phyloP scores from a whole-genome alignment of 1,139 yeast species.

The Fermentozyma sake region DNA sequence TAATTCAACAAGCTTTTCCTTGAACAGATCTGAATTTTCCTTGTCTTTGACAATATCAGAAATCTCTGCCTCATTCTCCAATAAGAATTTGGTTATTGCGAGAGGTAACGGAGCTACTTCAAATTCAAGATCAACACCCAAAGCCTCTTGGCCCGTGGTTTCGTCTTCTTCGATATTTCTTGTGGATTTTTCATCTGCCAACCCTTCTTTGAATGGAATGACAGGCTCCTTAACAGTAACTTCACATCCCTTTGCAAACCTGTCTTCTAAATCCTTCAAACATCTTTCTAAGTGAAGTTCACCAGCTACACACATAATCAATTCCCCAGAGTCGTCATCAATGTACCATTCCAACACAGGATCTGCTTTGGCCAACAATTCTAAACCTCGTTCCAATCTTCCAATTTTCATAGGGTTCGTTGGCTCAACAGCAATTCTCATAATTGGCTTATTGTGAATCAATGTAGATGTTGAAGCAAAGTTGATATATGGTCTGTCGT shows the following conservation, averaged over 20 bases:
- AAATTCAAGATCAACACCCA: constrained; percentile 48
- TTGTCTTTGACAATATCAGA: constrained; percentile 15
- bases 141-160: constrained; percentile 23
- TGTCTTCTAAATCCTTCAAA: constrained; percentile 77
- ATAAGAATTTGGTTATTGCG: constrained; percentile 46
- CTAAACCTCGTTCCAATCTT: constrained; percentile 72
- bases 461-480: constrained; percentile 55
- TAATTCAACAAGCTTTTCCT: constrained; percentile 25
- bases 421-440: constrained; percentile 93
- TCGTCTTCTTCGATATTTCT: constrained; percentile 12
- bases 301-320: constrained; percentile 91
- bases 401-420: constrained; percentile 77
- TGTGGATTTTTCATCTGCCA: constrained; percentile 28
- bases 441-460: constrained; percentile 75
- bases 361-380: constrained; percentile 78
- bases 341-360: constrained; percentile 86
- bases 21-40: constrained; percentile 20
- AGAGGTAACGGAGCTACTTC: constrained; percentile 57
- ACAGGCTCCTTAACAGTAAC: constrained; percentile 87
- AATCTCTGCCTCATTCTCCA: constrained; percentile 39
- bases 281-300: constrained; percentile 91
- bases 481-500: constrained; percentile 59
- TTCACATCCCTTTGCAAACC: constrained; percentile 85
- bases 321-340: constrained; percentile 84
- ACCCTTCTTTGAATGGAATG: constrained; percentile 91